phyloP scores from a whole-genome alignment of 78 protist genomes.

The Polysphondylium violaceum region DNA sequence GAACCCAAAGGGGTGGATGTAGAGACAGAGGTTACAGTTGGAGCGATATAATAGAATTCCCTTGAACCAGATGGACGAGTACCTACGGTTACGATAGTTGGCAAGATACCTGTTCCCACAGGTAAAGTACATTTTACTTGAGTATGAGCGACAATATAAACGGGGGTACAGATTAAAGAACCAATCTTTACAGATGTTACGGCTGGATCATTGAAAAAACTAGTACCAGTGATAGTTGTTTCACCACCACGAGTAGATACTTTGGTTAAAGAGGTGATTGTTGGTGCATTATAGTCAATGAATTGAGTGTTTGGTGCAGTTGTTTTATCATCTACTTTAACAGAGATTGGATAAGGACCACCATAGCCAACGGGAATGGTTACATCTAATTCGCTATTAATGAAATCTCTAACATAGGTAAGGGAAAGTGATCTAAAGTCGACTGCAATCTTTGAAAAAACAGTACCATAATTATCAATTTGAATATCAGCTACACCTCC shows the following conservation, averaged over 20 bases:
- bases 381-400: background rate
- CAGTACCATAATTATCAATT: slow-evolving; percentile 57
- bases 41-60: background rate
- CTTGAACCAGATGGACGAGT: background rate
- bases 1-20: background rate
- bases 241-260: slow-evolving; percentile 29
- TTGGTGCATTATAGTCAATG: slow-evolving; percentile 19
- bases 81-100: background rate
- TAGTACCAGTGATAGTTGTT: background rate
- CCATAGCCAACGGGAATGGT: slow-evolving; percentile 31
- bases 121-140: slow-evolving; percentile 7
- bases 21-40: background rate
- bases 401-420: background rate
- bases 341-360: slow-evolving; percentile 17
- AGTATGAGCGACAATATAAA: background rate
- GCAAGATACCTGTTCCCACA: background rate
- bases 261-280: background rate
- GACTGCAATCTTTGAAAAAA: background rate
- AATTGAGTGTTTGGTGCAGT: background rate
- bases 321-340: slow-evolving; percentile 4
- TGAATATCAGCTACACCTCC: slow-evolving; percentile 1
- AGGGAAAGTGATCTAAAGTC: background rate
- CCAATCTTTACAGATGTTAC: background rate
- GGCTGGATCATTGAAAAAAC: background rate
- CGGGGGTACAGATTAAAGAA: background rate